A percentile compares a stretch with the other conserved stretches of the same genome.
Evolutionary conservation across 257 asterid genomes (phyloP).

Genomic region (Coffea canephora): DNA sequence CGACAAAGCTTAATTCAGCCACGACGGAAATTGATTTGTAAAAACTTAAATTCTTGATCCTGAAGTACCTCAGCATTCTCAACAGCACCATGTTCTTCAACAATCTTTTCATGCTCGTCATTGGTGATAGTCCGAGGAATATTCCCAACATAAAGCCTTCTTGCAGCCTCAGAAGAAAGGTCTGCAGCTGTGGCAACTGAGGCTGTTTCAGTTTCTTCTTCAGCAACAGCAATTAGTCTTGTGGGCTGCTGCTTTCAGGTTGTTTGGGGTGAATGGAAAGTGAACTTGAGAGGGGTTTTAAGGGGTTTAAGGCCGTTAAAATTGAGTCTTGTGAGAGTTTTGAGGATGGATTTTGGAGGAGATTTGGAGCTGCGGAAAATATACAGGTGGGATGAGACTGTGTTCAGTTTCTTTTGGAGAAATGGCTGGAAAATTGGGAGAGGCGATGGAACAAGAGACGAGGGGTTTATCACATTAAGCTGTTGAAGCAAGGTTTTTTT

Average conservation of each 20-base stretch:
- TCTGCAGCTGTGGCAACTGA: slow-evolving; percentile 54
- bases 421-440: background rate
- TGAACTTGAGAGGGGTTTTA: slow-evolving; percentile 28
- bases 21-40: too few species aligned
- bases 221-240: slow-evolving; percentile 52
- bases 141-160: slow-evolving; percentile 79
- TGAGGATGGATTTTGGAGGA: slow-evolving; percentile 40
- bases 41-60: background rate
- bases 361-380: slow-evolving; percentile 32
- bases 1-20: too few species aligned
- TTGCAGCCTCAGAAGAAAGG: slow-evolving; percentile 53
- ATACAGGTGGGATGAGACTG: slow-evolving; percentile 45
- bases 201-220: slow-evolving; percentile 33
- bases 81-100: slow-evolving; percentile 73
- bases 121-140: slow-evolving; percentile 70
- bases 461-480: slow-evolving; percentile 30
- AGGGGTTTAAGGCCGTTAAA: slow-evolving; percentile 22
- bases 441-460: background rate
- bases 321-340: slow-evolving; percentile 28
- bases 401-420: slow-evolving; percentile 32
- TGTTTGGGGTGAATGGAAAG: slow-evolving; percentile 12
- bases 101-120: slow-evolving; percentile 69
- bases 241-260: slow-evolving; percentile 7
- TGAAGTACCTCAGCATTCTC: slow-evolving; percentile 77
- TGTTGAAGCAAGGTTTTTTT: background rate